Evolutionary conservation across 306 rosid species (phyloP).

Genomic region (Lotus japonicus): DNA sequence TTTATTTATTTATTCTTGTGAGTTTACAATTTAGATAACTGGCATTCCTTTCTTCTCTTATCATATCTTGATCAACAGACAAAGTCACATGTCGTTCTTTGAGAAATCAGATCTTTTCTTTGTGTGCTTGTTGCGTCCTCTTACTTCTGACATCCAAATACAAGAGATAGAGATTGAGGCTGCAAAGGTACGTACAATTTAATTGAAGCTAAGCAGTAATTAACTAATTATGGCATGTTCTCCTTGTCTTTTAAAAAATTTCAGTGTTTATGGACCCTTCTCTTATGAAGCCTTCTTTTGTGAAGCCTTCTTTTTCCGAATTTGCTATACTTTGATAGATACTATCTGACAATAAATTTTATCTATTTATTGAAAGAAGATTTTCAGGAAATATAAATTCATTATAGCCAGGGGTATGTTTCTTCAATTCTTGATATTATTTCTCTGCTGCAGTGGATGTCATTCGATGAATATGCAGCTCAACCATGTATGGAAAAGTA

Average conservation of each 20-base stretch:
- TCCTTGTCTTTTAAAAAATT: not conserved
- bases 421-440: not conserved
- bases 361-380: not conserved
- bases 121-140: conserved; percentile 66
- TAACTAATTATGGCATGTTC: not conserved
- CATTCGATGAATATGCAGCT: conserved; percentile 57
- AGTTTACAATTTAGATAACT: conserved; percentile 4
- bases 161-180: conserved; percentile 78
- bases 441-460: conserved; percentile 78
- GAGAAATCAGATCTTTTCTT: conserved; percentile 82
- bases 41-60: not conserved
- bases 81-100: conserved; percentile 63
- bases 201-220: not conserved
- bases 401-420: not conserved
- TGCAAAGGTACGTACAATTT: conserved; percentile 46
- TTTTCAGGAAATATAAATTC: not conserved
- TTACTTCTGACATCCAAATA: conserved; percentile 52
- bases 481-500: conserved; percentile 47
- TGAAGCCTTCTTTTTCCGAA: too few relatives aligned
- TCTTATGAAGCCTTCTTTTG: too few relatives aligned
- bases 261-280: conserved; percentile 10
- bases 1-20: not conserved
- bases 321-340: not conserved
- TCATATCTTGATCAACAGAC: conserved; percentile 41
- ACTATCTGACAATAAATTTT: not conserved